Percentiles rank a stretch among this genome's conserved stretches.
phyloP scores from a whole-genome alignment of 345 rosid genomes.

The Rhodamnia argentea region DNA sequence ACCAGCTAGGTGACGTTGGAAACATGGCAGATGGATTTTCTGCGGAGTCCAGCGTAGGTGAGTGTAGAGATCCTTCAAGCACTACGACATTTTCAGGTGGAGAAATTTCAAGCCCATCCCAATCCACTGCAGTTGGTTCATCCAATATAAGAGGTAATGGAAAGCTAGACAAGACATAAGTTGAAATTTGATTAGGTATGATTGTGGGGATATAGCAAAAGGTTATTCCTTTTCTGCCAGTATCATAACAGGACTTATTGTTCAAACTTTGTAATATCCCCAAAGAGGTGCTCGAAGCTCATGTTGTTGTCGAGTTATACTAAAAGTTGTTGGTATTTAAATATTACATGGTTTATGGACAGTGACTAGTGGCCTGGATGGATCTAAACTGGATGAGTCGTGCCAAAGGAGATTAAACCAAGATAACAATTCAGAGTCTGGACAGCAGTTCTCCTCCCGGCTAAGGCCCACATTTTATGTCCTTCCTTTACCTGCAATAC shows the following conservation, averaged over 20 bases:
- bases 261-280: not conserved
- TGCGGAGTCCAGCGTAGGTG: conserved; percentile 62
- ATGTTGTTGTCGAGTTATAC: not conserved
- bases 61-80: conserved; percentile 57
- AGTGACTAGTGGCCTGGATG: conserved; percentile 41
- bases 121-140: conserved; percentile 41
- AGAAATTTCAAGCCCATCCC: conserved; percentile 56
- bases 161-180: not conserved
- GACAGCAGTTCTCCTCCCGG: conserved; percentile 29
- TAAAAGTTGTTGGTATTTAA: not conserved
- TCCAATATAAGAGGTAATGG: conserved; percentile 44
- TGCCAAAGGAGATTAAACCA: conserved; percentile 57
- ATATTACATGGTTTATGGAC: not conserved
- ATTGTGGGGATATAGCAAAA: not conserved
- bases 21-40: conserved; percentile 61
- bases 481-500: conserved; percentile 90
- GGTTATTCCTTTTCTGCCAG: not conserved
- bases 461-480: conserved; percentile 68
- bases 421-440: conserved; percentile 63
- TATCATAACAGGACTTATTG: not conserved
- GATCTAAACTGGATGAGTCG: conserved; percentile 57
- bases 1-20: conserved; percentile 49
- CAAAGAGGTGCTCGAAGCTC: not conserved
- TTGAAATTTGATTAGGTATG: not conserved
- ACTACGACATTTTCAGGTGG: conserved; percentile 27